Evolutionary conservation across 192 early-diverging fungal species (phyloP), one percentile per base, ranked within the genome.

Genomic region (Podila clonocystis): DNA sequence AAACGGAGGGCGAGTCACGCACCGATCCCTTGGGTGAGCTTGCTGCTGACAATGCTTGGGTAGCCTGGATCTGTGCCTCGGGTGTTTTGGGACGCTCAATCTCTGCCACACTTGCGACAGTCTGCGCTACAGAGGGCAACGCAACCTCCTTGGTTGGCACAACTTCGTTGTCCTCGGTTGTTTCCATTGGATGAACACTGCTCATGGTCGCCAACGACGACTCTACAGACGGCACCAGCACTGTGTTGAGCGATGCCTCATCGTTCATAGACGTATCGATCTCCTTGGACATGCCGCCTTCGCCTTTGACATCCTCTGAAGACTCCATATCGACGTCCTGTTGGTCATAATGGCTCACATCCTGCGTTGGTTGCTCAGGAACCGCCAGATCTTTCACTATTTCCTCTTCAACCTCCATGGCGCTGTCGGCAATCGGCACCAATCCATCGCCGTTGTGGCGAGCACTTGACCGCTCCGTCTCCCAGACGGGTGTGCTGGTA

Each of bases 341-440:
- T 2, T 55, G n/a, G 52, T 55, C 52, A 17, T 24, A 55, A 19
- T n/a, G 52, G n/a, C 5, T 22, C 52, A 24, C 9, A 55, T 55
- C 52, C 52, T 55, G 52, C 11, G 52, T n/a, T 2, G 24, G n/a
- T 55, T 55, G 52, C 24, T 55, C 52, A 9, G 52, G 52, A 24
- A 55, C 52, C 29, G 30, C 59, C 59, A 61, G 8, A 12, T 61
- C 59, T 5, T 12, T 61, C 17, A 33, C 28, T 19, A 61, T 30
- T 17, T 31, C 11, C 17, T 61, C 59, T 3, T 61, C 59, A 26
- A 72, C 62, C 13, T 80, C 77, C 77, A 80, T 80, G 1, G 77
- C 60, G 9, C 65, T 63, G 11, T 80, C 70, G 19, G 70, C 67
- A 6, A 64, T 45, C 1, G 77, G 77, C 3, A 80, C 77, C 22